Conservation (phyloP, 2,329 filamentous ascomycete species). For the Colletotrichum abscissum region DNA sequence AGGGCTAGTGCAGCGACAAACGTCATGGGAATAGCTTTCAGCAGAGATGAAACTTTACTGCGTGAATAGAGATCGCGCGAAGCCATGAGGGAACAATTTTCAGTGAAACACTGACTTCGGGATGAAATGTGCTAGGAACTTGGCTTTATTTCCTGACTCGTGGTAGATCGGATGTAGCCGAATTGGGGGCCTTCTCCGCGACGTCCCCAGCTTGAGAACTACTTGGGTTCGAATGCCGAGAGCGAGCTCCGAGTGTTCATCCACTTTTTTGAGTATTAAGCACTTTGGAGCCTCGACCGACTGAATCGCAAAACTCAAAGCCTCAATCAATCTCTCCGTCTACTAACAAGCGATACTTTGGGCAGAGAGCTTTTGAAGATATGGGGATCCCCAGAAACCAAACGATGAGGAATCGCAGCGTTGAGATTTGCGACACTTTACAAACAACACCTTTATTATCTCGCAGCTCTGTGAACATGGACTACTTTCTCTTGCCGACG, state of each 20-base stretch:
- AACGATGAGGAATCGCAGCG: too few species aligned
- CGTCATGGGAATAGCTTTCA: too few species aligned
- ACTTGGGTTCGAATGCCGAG: not conserved
- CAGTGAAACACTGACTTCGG: not conserved
- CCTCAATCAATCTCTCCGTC: not conserved
- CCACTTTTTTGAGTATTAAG: not conserved
- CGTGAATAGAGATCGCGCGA: too few species aligned
- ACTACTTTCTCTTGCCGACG: not conserved
- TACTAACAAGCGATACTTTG: too few species aligned
- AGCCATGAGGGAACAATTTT: not conserved
- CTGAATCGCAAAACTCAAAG: not conserved
- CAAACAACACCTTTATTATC: not conserved
- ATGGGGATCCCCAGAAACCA: too few species aligned
- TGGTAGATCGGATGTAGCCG: not conserved
- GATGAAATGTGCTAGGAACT: not conserved
- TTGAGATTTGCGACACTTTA: too few species aligned
- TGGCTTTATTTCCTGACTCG: not conserved
- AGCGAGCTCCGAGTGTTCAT: not conserved
- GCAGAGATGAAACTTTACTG: too few species aligned
- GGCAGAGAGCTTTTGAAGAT: too few species aligned
- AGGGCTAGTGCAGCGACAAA: too few species aligned
- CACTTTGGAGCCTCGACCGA: not conserved
- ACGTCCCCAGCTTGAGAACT: not conserved
- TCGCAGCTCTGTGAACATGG: not conserved
- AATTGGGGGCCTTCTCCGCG: not conserved